Conservation (phyloP, 768 basidiomycete species). For the Boletus vermiculosoides region DNA sequence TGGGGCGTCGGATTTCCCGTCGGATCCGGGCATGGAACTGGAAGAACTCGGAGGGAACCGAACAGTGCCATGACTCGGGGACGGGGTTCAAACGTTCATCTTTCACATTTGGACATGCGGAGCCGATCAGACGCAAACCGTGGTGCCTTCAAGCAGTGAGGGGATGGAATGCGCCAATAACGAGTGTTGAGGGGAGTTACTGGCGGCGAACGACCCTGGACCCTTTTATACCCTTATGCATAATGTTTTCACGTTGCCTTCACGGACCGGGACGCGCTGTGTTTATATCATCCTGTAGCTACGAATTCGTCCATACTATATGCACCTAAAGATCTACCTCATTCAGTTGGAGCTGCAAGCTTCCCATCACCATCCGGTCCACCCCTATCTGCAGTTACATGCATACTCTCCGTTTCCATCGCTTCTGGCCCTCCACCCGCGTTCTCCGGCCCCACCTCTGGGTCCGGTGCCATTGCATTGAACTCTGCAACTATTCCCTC, state of each 20-base stretch:
- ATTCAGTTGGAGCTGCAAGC: constrained; percentile 5
- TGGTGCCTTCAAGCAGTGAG: not conserved
- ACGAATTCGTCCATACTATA: not conserved
- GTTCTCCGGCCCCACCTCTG: not conserved
- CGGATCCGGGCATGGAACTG: not conserved
- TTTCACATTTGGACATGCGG: not conserved
- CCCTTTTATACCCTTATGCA: not conserved
- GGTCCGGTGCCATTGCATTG: not conserved
- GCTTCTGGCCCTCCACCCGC: not conserved
- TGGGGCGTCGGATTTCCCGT: not conserved
- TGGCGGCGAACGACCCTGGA: not conserved
- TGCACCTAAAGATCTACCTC: constrained; percentile 12
- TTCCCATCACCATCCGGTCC: not conserved
- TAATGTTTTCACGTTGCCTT: not conserved
- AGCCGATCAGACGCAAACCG: not conserved
- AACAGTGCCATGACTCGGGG: not conserved
- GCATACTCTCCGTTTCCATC: not conserved
- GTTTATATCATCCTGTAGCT: not conserved
- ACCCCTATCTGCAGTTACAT: not conserved
- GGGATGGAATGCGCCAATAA: not conserved
- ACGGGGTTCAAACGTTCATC: no score
- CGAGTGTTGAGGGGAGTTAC: not conserved
- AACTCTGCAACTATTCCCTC: constrained; percentile 4
- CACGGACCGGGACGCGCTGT: not conserved
- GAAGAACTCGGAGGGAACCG: not conserved